Conservation (phyloP, 352 stramenopile species). For the Globisporangium radiosum region DNA sequence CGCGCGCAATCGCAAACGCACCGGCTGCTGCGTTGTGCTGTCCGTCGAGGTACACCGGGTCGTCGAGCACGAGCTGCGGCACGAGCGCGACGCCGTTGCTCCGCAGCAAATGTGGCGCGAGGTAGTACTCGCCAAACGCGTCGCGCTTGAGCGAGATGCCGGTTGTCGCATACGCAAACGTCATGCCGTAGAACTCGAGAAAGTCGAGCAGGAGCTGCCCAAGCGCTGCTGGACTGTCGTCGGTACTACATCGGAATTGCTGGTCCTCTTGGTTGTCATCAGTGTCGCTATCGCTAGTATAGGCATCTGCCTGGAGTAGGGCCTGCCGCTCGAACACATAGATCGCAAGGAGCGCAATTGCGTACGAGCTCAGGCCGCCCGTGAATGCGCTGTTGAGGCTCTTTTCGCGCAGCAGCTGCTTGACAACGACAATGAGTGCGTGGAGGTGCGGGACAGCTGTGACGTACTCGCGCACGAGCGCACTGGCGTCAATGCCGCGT, state of each 20-base stretch:
- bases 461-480: conserved; percentile 76
- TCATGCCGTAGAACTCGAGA: conserved; percentile 85
- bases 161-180: conserved; percentile 71
- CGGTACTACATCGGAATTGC: background rate
- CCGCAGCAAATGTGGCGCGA: conserved; percentile 35
- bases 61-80: conserved; percentile 80
- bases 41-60: conserved; percentile 68
- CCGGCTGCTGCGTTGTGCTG: conserved; percentile 76
- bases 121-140: conserved; percentile 73
- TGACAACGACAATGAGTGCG: conserved; percentile 78
- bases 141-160: conserved; percentile 78
- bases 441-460: conserved; percentile 57
- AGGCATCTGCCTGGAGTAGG: background rate
- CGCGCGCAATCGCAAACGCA: conserved; percentile 69
- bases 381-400: conserved; percentile 88
- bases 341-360: conserved; percentile 75
- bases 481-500: conserved; percentile 74
- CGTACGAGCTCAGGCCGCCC: conserved; percentile 85
- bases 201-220: conserved; percentile 82
- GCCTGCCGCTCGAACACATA: conserved; percentile 70
- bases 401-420: conserved; percentile 84
- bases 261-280: background rate
- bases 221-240: conserved; percentile 11
- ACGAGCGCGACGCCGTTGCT: conserved; percentile 38
- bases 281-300: background rate